Conservation (phyloP, 1,139 yeast genomes). For the Pichia sp. region DNA sequence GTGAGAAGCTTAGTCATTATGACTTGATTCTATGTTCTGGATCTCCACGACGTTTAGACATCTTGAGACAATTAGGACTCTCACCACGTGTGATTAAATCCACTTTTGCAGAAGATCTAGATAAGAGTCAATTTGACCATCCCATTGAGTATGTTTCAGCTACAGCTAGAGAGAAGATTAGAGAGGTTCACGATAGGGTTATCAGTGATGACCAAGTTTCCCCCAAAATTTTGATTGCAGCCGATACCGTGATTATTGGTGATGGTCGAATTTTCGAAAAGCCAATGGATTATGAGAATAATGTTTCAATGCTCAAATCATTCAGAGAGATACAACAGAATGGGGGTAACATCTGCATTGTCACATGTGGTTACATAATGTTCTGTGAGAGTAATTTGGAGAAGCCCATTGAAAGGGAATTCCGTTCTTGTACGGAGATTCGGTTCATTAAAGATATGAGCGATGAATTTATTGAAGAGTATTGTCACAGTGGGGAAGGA, state of each 20-base stretch:
- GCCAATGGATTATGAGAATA: slow-evolving; percentile 50
- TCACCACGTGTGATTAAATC: slow-evolving; percentile 45
- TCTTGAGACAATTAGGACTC: slow-evolving; percentile 35
- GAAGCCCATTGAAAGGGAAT: slow-evolving; percentile 7
- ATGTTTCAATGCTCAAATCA: slow-evolving; percentile 39
- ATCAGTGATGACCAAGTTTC: slow-evolving; percentile 2
- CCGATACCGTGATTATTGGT: slow-evolving; percentile 80
- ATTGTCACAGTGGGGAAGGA: slow-evolving; percentile 71
- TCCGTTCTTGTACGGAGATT: slow-evolving; percentile 39
- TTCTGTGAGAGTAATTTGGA: slow-evolving; percentile 21
- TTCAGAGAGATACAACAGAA: slow-evolving; percentile 36
- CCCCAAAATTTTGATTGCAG: slow-evolving; percentile 32
- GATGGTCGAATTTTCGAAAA: slow-evolving; percentile 65
- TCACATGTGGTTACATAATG: slow-evolving; percentile 16
- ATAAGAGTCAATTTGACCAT: slow-evolving; percentile 40
- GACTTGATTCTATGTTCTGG: slow-evolving; percentile 67
- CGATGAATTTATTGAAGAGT: slow-evolving; percentile 48
- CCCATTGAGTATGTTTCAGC: slow-evolving; percentile 53
- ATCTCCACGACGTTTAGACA: slow-evolving; percentile 73
- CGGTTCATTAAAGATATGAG: slow-evolving; percentile 41
- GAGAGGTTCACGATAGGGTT: slow-evolving; percentile 43
- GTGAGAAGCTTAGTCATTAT: slow-evolving; percentile 23
- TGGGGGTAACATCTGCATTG: slow-evolving; percentile 30
- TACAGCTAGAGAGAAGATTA: slow-evolving; percentile 63
- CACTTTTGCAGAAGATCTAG: slow-evolving; percentile 66